Base-by-base conservation (phyloP, 257 asterid genomes). In the Nicotiana undulata region DNA sequence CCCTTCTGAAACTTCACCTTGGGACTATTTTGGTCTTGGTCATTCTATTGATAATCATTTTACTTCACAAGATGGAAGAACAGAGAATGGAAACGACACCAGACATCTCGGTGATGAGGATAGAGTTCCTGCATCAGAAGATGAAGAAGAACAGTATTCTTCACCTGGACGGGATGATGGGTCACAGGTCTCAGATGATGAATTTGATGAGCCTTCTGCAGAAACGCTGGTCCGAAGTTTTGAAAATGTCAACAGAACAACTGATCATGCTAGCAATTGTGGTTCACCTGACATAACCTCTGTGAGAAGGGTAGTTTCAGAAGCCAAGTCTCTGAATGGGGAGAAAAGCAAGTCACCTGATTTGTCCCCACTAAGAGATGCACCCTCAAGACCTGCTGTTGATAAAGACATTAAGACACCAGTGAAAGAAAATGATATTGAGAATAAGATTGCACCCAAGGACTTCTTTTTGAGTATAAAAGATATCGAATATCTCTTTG, bases 11-110 rank as follows among this genome's bases (percentile, higher is more conserved):
- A 86, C 87, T 76, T 86, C 96, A 15, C 98, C 99, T 3, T 94
- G 99, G 99, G 98, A 96, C 81, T 96, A 88, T 86, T 96, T 96
- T 77, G 98, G 95, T 81, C 94, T 90, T 81, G 89, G 89, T 81
- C 83, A 90, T 90, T 91, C 93, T 4, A 83, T 88, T 31, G 94
- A 91, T 77, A 80, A 89, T 85, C 97, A 88, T 40, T 87, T 89
- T 79, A 82, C 97, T 76, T 79, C 92, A 31, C 87, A 83, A 70
- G 90, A 87, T 65, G 84, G 82, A 60, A 76, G 59, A 76, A 86
- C 64, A 0, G 91, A 86, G 75, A 85, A 79, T 53, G 82, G 77
- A 26, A 88, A 85, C 75, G 87, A 85, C 75, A 75, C 65, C 15
- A 82, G 86, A 16, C 88, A 84, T 85, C 80, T 11, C 46, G 79